Percentiles rank a stretch among this genome's conserved stretches.
These are phyloP conservation scores for Ilex paraguariensis DNA, from an alignment of 305 asterid genomes.

Conservation along the genomic window DNA sequence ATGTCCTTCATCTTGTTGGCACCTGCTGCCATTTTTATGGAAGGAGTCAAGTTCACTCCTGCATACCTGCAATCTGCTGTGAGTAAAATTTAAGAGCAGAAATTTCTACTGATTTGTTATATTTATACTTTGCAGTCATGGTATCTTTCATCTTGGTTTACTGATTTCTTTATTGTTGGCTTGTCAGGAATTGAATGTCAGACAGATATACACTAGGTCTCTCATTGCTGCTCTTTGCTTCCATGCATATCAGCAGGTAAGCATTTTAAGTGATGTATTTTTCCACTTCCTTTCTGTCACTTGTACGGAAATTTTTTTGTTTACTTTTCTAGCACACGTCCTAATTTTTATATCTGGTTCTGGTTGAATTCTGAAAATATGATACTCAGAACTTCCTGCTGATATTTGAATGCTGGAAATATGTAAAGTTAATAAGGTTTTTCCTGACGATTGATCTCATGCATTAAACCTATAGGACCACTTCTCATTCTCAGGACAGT, in stretches of 20 bases:
- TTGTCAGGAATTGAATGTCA: conserved; percentile 64
- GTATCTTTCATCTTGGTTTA: neutral
- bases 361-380: no score
- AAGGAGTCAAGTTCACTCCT: conserved; percentile 88
- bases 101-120: conserved; percentile 1
- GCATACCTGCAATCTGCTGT: conserved; percentile 68
- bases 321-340: no score
- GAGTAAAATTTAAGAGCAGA: conserved; percentile 27
- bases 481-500: no score
- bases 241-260: conserved; percentile 98
- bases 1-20: conserved; percentile 82
- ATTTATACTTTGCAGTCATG: neutral
- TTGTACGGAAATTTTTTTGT: neutral
- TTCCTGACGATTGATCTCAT: no score
- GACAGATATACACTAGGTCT: conserved; percentile 60
- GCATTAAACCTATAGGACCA: no score
- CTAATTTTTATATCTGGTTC: no score
- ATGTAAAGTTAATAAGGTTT: no score
- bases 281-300: neutral
- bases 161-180: conserved; percentile 6
- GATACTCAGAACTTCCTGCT: no score
- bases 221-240: conserved; percentile 77
- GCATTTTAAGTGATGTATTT: conserved; percentile 4
- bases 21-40: conserved; percentile 61
- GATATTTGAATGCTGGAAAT: no score